phyloP scores from a whole-genome alignment of 306 rosid species.

The Trifolium dubium region DNA sequence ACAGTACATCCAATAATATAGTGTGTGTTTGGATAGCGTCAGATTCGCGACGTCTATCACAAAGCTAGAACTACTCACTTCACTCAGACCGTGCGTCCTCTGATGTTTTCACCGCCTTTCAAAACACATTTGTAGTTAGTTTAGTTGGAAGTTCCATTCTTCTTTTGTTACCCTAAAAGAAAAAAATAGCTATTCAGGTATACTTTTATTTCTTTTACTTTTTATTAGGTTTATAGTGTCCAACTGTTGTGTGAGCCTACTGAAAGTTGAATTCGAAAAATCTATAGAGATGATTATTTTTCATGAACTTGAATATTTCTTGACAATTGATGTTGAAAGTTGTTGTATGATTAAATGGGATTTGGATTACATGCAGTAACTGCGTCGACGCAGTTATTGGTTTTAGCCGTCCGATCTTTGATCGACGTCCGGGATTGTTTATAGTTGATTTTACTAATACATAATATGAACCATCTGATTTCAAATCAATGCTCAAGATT shows the following conservation, averaged over 20 bases:
- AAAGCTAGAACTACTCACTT: neutral
- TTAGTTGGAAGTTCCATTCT: conserved; percentile 2
- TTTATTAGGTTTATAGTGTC: neutral
- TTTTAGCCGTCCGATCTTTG: no score
- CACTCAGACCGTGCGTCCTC: neutral
- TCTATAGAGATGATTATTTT: neutral
- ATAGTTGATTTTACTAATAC: no score
- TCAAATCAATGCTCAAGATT: no score
- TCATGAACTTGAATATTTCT: neutral
- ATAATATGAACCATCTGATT: no score
- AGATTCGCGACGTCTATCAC: neutral
- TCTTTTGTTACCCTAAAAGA: neutral
- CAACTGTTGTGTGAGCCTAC: neutral
- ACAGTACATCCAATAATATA: conserved; percentile 39
- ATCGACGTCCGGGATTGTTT: no score
- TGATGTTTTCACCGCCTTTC: neutral
- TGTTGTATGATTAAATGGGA: neutral
- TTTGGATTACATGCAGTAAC: no score
- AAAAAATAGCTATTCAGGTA: neutral
- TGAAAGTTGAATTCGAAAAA: neutral
- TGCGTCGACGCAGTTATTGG: no score
- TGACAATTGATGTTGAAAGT: conserved; percentile 5
- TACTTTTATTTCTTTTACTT: neutral
- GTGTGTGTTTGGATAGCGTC: neutral
- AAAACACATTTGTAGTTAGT: neutral